Evolutionary conservation across 2,329 filamentous ascomycete genomes (phyloP), one percentile per base, ranked within the genome.

Genomic region (Cytospora piceae): DNA sequence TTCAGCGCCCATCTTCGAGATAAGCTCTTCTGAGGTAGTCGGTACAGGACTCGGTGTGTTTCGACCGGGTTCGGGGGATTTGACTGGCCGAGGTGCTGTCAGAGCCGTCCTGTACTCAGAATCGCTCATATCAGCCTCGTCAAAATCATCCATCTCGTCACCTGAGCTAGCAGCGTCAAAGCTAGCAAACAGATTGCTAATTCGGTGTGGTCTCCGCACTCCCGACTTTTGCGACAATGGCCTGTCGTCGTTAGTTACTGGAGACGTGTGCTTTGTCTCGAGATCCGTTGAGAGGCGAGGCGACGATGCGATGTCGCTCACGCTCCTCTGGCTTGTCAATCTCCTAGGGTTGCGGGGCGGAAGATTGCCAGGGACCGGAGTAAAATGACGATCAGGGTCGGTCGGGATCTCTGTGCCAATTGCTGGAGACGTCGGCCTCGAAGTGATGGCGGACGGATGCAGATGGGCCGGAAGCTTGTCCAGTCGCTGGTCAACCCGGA

Each of bases 181-280:
- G 0, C 92, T 92, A 37, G 92, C 91, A 76, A 95, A 95, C n/a
- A 96, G 80, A 73, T 91, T 95, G 77, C 91, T 94, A 58, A 92
- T 89, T 63, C 92, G 85, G 73, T 91, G 88, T 0, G 91, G 90
- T 20, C 89, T 85, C 67, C 89, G 85, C 73, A 90, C 82, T 2
- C 87, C 85, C 2, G 83, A 82, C 61, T 82, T 85, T 17, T 86
- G 82, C 1, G 88, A 87, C 51, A 93, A 78, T 2, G 91, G 90
- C 0, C 90, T 90, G 72, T 94, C 89, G 71, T 95, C 91, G 71
- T 94, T 93, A 74, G 93, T 92, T 0, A 89, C 90, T 2, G 90
- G 89, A 74, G 93, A 94, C 2, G 85, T 83, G 72, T 94, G 88
- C 53, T 86, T 82, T 31, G 81, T 84, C 68, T 79, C 83, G 60